These are phyloP conservation scores for Helotiales sp. DNA, from an alignment of 2,329 filamentous ascomycete species.

Conservation along the genomic window DNA sequence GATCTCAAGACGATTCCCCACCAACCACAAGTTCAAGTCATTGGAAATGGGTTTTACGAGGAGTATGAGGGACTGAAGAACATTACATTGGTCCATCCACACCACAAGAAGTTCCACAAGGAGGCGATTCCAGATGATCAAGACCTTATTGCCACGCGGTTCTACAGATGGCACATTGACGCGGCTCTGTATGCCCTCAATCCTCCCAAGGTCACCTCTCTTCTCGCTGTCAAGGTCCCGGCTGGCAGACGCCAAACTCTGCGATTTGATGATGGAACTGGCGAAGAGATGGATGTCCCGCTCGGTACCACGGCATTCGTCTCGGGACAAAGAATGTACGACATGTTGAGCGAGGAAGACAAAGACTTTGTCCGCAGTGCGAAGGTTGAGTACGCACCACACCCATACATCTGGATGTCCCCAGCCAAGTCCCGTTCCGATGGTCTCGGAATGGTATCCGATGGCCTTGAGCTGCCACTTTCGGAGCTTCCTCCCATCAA, in stretches of 20 bases:
- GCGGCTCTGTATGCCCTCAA: constrained; percentile 74
- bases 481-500: constrained; percentile 66
- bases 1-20: constrained; percentile 80
- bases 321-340: constrained; percentile 70
- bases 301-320: constrained; percentile 78
- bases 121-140: constrained; percentile 61
- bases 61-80: constrained; percentile 71
- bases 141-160: constrained; percentile 57
- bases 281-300: constrained; percentile 65
- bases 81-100: constrained; percentile 70
- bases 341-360: constrained; percentile 63
- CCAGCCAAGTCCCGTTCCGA: constrained; percentile 63
- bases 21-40: constrained; percentile 78
- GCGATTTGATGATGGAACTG: constrained; percentile 71
- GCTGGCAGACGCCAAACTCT: constrained; percentile 64
- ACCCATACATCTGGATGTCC: constrained; percentile 83
- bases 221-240: constrained; percentile 74
- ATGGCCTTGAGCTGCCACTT: constrained; percentile 60
- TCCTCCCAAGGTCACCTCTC: constrained; percentile 71
- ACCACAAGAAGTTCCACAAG: constrained; percentile 76
- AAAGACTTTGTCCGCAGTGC: constrained; percentile 67
- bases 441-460: constrained; percentile 70
- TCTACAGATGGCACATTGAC: constrained; percentile 82
- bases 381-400: constrained; percentile 72
- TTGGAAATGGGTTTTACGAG: constrained; percentile 70